phyloP scores from a whole-genome alignment of 441 rosid genomes.

The Pelargonium citronellum region DNA sequence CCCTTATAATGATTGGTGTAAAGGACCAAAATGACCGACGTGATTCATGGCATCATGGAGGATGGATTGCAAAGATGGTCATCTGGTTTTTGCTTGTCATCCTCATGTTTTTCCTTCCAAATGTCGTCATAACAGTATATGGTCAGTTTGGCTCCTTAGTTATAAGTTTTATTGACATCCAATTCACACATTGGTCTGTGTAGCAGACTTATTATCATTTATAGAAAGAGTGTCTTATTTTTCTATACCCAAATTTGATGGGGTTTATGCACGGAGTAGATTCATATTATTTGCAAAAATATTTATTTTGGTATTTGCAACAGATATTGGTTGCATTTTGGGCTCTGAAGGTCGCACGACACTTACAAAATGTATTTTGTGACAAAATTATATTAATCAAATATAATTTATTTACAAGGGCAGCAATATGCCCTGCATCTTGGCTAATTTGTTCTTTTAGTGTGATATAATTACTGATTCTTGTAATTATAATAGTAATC shows the following conservation, averaged over 20 bases:
- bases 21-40: constrained; percentile 88
- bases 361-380: neutral
- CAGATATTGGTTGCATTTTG: neutral
- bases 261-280: neutral
- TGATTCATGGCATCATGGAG: constrained; percentile 93
- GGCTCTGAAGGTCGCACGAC: neutral
- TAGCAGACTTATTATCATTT: too few species aligned
- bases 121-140: constrained; percentile 54
- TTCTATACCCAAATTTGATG: too few species aligned
- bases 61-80: constrained; percentile 82
- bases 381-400: neutral
- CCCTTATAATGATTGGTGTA: constrained; percentile 86
- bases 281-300: neutral
- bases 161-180: constrained; percentile 3
- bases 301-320: neutral
- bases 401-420: neutral
- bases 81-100: constrained; percentile 70
- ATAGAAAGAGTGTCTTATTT: too few species aligned
- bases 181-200: neutral
- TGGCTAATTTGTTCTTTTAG: neutral
- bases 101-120: constrained; percentile 89
- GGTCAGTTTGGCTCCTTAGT: constrained; percentile 42
- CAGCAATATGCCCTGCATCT: neutral
- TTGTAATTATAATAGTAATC: constrained; percentile 1
- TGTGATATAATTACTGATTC: constrained; percentile 10